Evolutionary conservation across 176 grass and related monocot genomes (phyloP), one percentile per base, ranked within the genome.

Genomic region (Olyra latifolia): DNA sequence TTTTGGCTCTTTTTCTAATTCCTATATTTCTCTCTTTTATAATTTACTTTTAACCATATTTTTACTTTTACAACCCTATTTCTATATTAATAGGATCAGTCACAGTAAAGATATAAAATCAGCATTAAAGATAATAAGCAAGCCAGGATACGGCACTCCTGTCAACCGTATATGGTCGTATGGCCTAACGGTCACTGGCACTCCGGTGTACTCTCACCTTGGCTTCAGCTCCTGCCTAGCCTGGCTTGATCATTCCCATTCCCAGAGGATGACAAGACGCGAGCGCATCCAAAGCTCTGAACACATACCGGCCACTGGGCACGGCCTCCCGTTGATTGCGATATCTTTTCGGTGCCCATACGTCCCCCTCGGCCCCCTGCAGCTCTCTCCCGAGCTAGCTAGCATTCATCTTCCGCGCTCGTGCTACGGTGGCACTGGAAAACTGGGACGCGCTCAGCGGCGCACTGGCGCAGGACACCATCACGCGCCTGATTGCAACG

Each of bases 141-240:
- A n/a, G n/a, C n/a, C n/a, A n/a, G n/a, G n/a, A n/a, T n/a, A n/a
- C n/a, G n/a, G n/a, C n/a, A n/a, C n/a, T n/a, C n/a, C n/a, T n/a
- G n/a, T n/a, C n/a, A n/a, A 27, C 39, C 60, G 46, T 48, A 45
- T 5, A 45, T 24, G 1, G 55, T 27, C 11, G 1, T 5, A n/a
- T 9, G 39, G 29, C 11, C 44, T 74, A 85, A 79, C 76, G 83
- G 83, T 73, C 58, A 79, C 83, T 56, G 8, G 20, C 58, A 3
- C 27, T 35, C 81, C 32, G 5, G 32, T 35, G 4, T 35, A 35
- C 32, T 35, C 32, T 35, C 32, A 35, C 32, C 6, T 25, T 43
- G 46, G 46, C 82, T 45, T 65, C 44, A 23, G 60, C 44, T 13
- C 19, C 44, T 3, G 44, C 0, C 43, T 52, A 47, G 57, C 35